Evolutionary conservation across 345 rosid genomes (phyloP).

Genomic region (Erysimum cheiranthoides): DNA sequence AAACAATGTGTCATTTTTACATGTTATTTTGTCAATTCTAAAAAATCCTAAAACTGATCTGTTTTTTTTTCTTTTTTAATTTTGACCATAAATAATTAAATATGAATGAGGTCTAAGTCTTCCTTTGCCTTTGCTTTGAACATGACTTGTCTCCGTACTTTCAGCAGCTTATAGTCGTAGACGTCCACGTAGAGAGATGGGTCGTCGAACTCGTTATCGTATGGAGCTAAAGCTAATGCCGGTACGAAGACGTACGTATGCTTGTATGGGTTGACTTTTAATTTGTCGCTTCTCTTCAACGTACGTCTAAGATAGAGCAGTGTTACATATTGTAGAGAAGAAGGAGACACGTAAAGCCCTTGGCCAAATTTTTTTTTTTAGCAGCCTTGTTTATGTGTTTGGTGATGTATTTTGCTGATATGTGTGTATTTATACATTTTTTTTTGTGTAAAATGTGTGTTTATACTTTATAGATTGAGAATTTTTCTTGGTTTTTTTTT

Average conservation of each 20-base stretch:
- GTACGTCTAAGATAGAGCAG: background rate
- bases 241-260: slow-evolving; percentile 16
- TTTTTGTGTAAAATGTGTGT: too few species aligned
- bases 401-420: background rate
- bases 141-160: slow-evolving; percentile 15
- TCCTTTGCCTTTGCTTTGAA: background rate
- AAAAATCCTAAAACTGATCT: background rate
- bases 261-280: background rate
- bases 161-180: background rate
- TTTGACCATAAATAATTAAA: background rate
- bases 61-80: background rate
- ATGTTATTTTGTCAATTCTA: background rate
- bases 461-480: background rate
- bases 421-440: background rate
- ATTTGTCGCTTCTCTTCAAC: background rate
- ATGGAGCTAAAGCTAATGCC: background rate
- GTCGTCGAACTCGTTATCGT: background rate
- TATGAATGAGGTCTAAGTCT: background rate
- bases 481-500: background rate
- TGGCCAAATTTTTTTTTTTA: background rate
- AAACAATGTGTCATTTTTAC: background rate
- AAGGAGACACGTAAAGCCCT: background rate
- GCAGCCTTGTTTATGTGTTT: background rate
- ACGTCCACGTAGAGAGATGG: background rate
- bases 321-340: background rate